Conservation (phyloP, 2,329 filamentous ascomycete genomes). For the Alternaria incomplexa region DNA sequence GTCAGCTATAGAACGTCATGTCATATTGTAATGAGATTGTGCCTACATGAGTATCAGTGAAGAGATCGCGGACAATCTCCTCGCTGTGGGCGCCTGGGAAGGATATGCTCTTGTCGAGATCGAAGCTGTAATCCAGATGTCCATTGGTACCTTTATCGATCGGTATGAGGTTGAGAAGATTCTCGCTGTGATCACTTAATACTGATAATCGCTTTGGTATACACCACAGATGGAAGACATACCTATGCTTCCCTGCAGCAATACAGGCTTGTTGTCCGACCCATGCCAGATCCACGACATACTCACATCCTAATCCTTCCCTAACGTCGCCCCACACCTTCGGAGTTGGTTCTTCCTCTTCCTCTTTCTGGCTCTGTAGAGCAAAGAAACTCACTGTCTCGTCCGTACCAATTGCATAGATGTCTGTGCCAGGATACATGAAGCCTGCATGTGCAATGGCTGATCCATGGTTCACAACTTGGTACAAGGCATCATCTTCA, state of each 20-base stretch:
- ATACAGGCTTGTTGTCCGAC: conserved; percentile 66
- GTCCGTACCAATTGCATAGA: conserved; percentile 78
- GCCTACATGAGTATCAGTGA: conserved; percentile 48
- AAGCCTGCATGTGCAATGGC: conserved; percentile 79
- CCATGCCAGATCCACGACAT: conserved; percentile 72
- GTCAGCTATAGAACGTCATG: conserved; percentile 1
- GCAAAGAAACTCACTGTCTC: conserved; percentile 78
- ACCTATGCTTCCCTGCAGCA: conserved; percentile 72
- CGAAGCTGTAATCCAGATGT: conserved; percentile 40
- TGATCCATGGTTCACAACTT: conserved; percentile 78
- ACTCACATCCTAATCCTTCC: conserved; percentile 70
- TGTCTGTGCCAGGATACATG: conserved; percentile 57
- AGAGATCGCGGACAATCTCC: conserved; percentile 56
- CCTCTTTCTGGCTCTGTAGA: conserved; percentile 67
- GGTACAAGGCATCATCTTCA: conserved; percentile 78
- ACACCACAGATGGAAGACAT: conserved; percentile 38
- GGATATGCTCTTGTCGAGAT: conserved; percentile 27
- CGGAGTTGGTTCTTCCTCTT: conserved; percentile 59
- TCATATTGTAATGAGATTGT: neutral
- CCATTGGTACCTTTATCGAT: conserved; percentile 27
- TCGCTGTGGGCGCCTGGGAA: conserved; percentile 56
- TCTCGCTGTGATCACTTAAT: conserved; percentile 23
- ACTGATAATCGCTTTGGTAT: neutral
- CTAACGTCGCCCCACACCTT: conserved; percentile 71
- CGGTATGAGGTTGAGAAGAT: conserved; percentile 39